Base-by-base conservation (phyloP, 1,284 basidiomycete genomes). In the Blastosporella zonata region DNA sequence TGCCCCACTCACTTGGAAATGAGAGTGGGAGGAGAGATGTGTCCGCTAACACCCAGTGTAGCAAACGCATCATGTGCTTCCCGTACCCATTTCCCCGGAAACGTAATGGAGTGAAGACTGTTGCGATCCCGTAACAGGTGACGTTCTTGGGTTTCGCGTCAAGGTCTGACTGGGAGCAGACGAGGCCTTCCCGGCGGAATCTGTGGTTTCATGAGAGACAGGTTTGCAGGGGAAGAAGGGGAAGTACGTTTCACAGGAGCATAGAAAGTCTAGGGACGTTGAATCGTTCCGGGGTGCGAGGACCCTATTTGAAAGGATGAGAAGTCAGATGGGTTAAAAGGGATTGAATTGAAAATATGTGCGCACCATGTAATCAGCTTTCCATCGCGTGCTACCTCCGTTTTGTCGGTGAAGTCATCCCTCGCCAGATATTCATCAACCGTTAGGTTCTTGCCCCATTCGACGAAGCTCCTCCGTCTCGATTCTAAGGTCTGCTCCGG, bases 61-160 rank as follows among this genome's bases (percentile, higher is more conserved):
- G 48, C 10, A 81, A 64, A 7, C 67, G 62, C 77, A 79, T 78
- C 77, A 80, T 77, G 50, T 74, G 71, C 13, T 53, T 55, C 2
- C 74, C 78, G 55, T 78, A 79, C 2, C 79, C 79, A 36, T 72
- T 70, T 7, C 70, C 63, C 33, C 78, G 68, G 27, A 77, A 63
- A 25, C 60, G 45, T 6, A 62, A 54, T 21, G 74, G 73, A 0
- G 77, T 78, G 59, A 74, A 80, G 5, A 81, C 77, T 1, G 71
- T 71, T 1, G 76, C 77, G 31, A 80, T 66, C 2, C 65, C 74
- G 55, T 78, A 79, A 31, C 69, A 68, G 4, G 62, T 46, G 6
- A 66, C 67, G 27, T 59, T 50, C 50, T 67, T 45, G 10, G 52
- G 46, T 17, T 43, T 36, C 17, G 7, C 29, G 29, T 6, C 12